phyloP scores from a whole-genome alignment of 2,329 filamentous ascomycete genomes.

The Macroventuria anomochaeta region DNA sequence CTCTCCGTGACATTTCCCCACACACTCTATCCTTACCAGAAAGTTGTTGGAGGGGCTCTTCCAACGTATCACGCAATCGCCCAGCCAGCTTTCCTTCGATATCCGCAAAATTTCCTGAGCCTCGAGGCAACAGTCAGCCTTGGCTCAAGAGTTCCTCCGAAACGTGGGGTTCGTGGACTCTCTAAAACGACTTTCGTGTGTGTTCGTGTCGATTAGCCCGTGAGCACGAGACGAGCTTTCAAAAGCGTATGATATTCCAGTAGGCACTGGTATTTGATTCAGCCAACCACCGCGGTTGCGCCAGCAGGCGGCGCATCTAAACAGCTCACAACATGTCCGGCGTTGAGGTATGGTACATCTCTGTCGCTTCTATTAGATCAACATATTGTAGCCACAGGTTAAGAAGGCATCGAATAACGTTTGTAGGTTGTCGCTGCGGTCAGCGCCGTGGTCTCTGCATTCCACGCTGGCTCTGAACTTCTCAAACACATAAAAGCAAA shows the following conservation, averaged over 20 bases:
- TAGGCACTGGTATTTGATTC: not conserved
- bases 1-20: not conserved
- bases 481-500: constrained; percentile 46
- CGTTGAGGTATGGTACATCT: constrained; percentile 32
- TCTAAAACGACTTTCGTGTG: not conserved
- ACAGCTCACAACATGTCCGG: constrained; percentile 29
- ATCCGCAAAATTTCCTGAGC: not conserved
- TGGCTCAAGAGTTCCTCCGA: not conserved
- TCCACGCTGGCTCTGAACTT: constrained; percentile 51
- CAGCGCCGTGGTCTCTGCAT: constrained; percentile 52
- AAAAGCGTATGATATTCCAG: not conserved
- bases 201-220: not conserved
- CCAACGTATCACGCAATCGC: not conserved
- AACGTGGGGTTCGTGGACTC: too few relatives aligned
- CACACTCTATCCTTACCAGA: not conserved
- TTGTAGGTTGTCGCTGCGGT: constrained; percentile 50
- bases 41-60: not conserved
- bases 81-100: not conserved
- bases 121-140: constrained; percentile 2
- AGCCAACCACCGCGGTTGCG: not conserved
- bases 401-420: not conserved
- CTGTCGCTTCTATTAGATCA: too few relatives aligned
- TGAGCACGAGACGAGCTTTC: not conserved
- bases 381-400: not conserved
- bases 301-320: not conserved